These are phyloP conservation scores for Chalciporus sphaerocephalus DNA, from an alignment of 768 basidiomycete genomes.

Conservation along the genomic window DNA sequence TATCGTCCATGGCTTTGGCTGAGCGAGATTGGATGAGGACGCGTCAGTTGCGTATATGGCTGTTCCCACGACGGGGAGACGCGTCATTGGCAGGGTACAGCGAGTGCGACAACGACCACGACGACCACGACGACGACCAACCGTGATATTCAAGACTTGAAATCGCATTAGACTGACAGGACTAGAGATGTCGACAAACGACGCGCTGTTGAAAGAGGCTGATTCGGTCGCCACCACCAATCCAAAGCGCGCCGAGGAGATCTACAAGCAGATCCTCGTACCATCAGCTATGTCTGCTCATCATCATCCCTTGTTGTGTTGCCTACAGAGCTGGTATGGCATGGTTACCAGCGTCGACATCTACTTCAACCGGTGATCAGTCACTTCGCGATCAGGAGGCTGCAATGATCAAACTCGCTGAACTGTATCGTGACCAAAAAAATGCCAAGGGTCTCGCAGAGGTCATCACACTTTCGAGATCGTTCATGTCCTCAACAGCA, in stretches of 20 bases:
- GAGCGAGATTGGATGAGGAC: conserved; percentile 1
- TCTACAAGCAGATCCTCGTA: conserved; percentile 70
- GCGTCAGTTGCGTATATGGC: conserved; percentile 17
- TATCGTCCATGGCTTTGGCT: conserved; percentile 61
- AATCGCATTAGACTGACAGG: background rate
- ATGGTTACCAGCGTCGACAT: conserved; percentile 23
- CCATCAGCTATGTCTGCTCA: conserved; percentile 34
- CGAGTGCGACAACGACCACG: too few relatives aligned
- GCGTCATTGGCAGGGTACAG: background rate
- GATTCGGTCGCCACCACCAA: conserved; percentile 41
- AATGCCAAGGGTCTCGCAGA: conserved; percentile 83
- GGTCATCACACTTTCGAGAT: conserved; percentile 76
- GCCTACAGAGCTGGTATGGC: background rate
- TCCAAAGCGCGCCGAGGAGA: conserved; percentile 59
- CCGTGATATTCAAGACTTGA: too few relatives aligned
- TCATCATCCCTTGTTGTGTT: background rate
- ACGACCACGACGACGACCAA: too few relatives aligned
- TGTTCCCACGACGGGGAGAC: conserved; percentile 13
- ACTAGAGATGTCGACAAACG: conserved; percentile 23
- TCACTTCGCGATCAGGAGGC: conserved; percentile 75
- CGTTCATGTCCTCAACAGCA: conserved; percentile 90
- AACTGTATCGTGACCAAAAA: conserved; percentile 80
- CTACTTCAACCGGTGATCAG: conserved; percentile 42
- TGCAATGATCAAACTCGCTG: conserved; percentile 80
- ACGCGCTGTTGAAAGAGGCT: conserved; percentile 43